phyloP scores from a whole-genome alignment of 225 moss, liverwort and hornwort genomes.

The Lunularia cruciata region DNA sequence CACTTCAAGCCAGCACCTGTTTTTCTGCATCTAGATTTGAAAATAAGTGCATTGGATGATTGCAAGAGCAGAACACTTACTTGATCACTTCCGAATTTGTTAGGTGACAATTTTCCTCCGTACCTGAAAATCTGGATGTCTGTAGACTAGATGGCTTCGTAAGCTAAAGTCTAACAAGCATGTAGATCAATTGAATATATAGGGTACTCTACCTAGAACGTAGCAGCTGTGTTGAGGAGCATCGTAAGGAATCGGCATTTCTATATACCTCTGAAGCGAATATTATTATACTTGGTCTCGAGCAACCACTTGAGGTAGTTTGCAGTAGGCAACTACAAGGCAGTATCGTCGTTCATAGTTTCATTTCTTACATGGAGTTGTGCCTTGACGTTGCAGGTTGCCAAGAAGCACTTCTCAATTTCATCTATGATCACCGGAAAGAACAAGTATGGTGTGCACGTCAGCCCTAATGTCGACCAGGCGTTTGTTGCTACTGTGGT shows the following conservation, averaged over 20 bases:
- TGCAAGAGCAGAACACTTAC: no score
- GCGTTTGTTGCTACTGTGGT: conserved; percentile 30
- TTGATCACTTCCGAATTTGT: no score
- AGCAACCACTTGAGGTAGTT: background rate
- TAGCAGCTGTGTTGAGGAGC: no score
- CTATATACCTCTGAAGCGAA: no score
- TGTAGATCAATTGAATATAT: no score
- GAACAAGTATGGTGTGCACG: conserved; percentile 36
- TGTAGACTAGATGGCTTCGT: no score
- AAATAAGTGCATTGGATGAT: no score
- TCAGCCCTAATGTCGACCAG: conserved; percentile 23
- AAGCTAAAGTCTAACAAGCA: no score
- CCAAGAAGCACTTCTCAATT: conserved; percentile 12
- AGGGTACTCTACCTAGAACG: no score
- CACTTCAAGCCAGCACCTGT: no score
- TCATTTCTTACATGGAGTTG: background rate
- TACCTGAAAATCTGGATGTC: background rate
- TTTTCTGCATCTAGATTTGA: no score
- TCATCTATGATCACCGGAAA: conserved; percentile 1
- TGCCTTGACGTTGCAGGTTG: conserved; percentile 16
- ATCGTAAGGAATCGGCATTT: no score
- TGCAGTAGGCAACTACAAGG: background rate
- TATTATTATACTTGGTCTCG: background rate
- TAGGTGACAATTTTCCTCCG: background rate
- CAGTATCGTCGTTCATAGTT: background rate